A percentile compares a stretch with the other conserved stretches of the same genome.
These are phyloP conservation scores for Eragrostis tef DNA, from an alignment of 202 grass and related monocot genomes.

Conservation along the genomic window DNA sequence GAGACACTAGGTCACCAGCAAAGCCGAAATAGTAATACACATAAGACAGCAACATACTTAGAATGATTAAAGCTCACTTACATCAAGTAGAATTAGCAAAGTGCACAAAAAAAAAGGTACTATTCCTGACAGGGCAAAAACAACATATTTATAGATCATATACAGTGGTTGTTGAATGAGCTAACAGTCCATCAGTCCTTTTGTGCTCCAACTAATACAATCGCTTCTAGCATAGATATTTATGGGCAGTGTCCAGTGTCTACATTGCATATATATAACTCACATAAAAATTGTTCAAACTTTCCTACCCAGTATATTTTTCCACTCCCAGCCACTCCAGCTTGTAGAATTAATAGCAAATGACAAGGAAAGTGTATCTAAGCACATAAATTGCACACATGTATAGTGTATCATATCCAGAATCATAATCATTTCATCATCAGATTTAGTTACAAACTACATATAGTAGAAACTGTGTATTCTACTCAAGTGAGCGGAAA, in stretches of 20 bases:
- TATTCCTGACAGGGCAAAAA: not conserved
- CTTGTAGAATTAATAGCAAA: not conserved
- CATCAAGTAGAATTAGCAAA: slow-evolving; percentile 2
- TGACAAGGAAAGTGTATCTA: not conserved
- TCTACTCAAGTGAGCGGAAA: not conserved
- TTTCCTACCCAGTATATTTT: not conserved
- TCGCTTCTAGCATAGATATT: not conserved
- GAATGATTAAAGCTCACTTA: not conserved
- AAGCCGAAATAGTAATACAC: not conserved
- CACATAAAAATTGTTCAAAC: too few species aligned
- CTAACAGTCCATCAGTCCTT: slow-evolving; percentile 3
- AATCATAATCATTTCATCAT: not conserved
- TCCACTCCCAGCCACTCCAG: not conserved
- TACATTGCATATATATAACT: too few species aligned
- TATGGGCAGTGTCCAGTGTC: too few species aligned
- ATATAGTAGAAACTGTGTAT: not conserved
- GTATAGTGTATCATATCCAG: not conserved
- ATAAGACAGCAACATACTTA: not conserved
- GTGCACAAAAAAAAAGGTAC: not conserved
- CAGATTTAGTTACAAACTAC: slow-evolving; percentile 17
- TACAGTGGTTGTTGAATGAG: not conserved
- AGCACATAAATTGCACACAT: not conserved
- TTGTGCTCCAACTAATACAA: not conserved
- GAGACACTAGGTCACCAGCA: slow-evolving; percentile 3
- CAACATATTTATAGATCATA: not conserved